Evolutionary conservation across 305 asterid species (phyloP).

Genomic region (Solanum hybrid): DNA sequence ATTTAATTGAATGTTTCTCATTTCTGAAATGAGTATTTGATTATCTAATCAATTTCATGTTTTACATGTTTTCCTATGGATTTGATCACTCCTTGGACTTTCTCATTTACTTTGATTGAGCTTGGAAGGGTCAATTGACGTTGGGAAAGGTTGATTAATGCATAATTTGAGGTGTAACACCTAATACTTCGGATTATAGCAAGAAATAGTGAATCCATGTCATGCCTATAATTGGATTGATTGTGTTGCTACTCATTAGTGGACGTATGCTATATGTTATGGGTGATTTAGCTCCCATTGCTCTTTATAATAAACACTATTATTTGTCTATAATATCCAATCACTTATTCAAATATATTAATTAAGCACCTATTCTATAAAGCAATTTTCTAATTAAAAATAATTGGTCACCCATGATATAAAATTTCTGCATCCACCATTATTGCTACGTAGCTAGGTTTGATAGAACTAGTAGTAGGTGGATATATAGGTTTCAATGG

Average conservation of each 20-base stretch:
- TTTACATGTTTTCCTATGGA: neutral
- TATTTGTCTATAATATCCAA: no score
- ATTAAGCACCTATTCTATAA: no score
- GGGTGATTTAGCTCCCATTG: no score
- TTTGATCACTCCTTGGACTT: neutral
- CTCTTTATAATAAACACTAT: no score
- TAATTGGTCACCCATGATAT: no score
- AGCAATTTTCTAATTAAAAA: no score
- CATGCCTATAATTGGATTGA: no score
- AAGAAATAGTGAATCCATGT: neutral
- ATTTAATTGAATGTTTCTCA: neutral
- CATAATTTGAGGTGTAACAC: neutral
- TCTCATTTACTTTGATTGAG: neutral
- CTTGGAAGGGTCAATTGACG: neutral
- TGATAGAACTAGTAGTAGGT: neutral
- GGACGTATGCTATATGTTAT: no score
- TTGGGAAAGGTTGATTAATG: neutral
- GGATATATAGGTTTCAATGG: neutral
- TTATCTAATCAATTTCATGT: no score
- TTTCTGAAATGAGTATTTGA: neutral
- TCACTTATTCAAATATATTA: no score
- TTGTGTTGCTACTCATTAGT: neutral
- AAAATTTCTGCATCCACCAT: no score
- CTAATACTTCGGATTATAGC: neutral
- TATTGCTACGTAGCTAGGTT: neutral